These are phyloP conservation scores for Kokia cookei DNA, from an alignment of 441 rosid species.

Conservation along the genomic window DNA sequence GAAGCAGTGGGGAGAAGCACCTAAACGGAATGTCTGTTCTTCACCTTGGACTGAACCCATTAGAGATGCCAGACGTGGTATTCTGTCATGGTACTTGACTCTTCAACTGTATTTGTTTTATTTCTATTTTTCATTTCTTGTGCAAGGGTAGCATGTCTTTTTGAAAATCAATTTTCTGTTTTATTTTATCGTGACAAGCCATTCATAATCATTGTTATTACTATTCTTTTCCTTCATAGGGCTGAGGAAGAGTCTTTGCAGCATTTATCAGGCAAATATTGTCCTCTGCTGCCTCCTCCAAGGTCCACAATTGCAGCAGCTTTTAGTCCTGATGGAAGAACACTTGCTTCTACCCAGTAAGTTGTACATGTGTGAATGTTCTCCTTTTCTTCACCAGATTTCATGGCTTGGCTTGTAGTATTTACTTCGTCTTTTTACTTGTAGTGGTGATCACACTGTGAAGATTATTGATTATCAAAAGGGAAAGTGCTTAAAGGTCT, in stretches of 20 bases:
- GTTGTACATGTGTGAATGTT: conserved; percentile 9
- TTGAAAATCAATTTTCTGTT: background rate
- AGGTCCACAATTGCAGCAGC: conserved; percentile 94
- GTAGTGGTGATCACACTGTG: conserved; percentile 93
- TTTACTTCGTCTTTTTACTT: conserved; percentile 10
- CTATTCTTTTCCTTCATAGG: conserved; percentile 31
- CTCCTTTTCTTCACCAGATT: background rate
- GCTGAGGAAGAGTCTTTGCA: conserved; percentile 79
- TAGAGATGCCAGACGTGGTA: conserved; percentile 47
- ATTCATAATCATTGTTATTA: background rate
- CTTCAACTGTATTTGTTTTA: background rate
- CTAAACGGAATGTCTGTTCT: conserved; percentile 25
- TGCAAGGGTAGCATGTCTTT: background rate
- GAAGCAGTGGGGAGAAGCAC: conserved; percentile 46
- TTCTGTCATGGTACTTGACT: conserved; percentile 49
- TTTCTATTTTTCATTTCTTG: background rate
- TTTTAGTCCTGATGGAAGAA: conserved; percentile 83
- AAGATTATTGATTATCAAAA: conserved; percentile 82
- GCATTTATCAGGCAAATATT: conserved; percentile 75
- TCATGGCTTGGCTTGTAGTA: background rate
- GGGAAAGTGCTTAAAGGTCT: conserved; percentile 72
- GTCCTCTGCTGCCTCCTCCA: conserved; percentile 69
- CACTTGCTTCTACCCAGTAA: conserved; percentile 87
- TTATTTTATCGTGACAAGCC: background rate
- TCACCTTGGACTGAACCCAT: conserved; percentile 28